A percentile compares a stretch with the other conserved stretches of the same genome.
Conservation (phyloP, 192 early-diverging fungal species). For the Dissophora ornata region DNA sequence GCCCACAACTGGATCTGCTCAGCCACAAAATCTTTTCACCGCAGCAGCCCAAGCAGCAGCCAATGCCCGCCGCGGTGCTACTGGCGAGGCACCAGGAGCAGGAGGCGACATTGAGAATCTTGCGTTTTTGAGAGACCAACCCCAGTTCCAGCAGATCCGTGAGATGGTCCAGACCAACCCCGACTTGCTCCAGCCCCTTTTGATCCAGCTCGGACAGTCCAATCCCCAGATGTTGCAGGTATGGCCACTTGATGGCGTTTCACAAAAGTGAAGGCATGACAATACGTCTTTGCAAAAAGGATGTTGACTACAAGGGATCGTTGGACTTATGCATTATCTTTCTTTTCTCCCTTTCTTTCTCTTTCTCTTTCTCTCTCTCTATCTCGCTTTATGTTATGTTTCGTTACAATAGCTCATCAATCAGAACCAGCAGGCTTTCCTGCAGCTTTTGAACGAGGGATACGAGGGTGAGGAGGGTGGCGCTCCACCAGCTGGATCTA, state of each 20-base stretch:
- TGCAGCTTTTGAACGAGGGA: constrained; percentile 77
- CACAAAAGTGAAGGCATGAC: too few relatives aligned
- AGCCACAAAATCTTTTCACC: constrained; percentile 71
- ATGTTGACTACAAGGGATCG: too few relatives aligned
- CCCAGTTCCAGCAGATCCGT: constrained; percentile 94
- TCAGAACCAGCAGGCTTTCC: constrained; percentile 81
- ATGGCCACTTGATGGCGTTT: too few relatives aligned
- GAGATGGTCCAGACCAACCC: constrained; percentile 89
- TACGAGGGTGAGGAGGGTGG: constrained; percentile 68
- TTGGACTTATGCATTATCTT: too few relatives aligned
- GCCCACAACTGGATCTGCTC: constrained; percentile 12
- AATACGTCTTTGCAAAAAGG: too few relatives aligned
- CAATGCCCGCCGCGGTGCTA: constrained; percentile 43
- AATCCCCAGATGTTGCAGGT: constrained; percentile 87
- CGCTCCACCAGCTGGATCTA: constrained; percentile 56
- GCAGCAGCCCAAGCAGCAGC: constrained; percentile 65
- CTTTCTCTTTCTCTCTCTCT: too few relatives aligned
- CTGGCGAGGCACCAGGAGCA: constrained; percentile 49
- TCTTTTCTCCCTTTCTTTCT: too few relatives aligned
- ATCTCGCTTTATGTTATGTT: too few relatives aligned
- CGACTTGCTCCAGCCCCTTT: constrained; percentile 83
- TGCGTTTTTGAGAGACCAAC: constrained; percentile 74
- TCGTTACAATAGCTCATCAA: constrained; percentile 76
- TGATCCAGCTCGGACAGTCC: constrained; percentile 83
- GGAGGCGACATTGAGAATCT: constrained; percentile 58